These are phyloP conservation scores for Scedosporium dehoogii DNA, from an alignment of 2,329 filamentous ascomycete species.

Conservation along the genomic window DNA sequence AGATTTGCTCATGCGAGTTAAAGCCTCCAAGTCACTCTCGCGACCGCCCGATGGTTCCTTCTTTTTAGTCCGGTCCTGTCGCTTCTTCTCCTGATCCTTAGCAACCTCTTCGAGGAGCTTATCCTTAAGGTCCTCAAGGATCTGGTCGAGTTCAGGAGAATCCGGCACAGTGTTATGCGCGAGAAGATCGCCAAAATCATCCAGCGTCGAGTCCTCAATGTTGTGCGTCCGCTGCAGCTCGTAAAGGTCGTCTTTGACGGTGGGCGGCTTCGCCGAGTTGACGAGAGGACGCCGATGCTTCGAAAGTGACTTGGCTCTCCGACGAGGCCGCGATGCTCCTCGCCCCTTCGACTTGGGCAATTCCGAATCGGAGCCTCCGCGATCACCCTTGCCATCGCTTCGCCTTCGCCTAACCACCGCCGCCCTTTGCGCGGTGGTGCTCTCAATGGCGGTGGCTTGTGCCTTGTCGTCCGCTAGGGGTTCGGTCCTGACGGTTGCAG, in stretches of 20 bases:
- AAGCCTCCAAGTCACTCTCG: constrained; percentile 28
- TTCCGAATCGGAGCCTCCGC: constrained; percentile 2
- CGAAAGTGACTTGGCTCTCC: constrained; percentile 28
- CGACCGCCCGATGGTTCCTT: neutral
- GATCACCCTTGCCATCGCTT: neutral
- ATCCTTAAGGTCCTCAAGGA: constrained; percentile 11
- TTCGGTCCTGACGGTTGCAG: constrained; percentile 33
- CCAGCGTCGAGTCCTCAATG: constrained; percentile 50
- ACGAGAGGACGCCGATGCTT: constrained; percentile 34
- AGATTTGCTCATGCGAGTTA: constrained; percentile 40
- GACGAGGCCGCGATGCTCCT: constrained; percentile 7
- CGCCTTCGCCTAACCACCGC: neutral
- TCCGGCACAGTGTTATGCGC: neutral
- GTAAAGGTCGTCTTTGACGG: constrained; percentile 44
- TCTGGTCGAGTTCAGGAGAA: constrained; percentile 10
- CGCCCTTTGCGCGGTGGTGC: neutral
- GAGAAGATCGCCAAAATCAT: constrained; percentile 44
- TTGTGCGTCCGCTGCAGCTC: constrained; percentile 42
- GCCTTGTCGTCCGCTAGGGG: constrained; percentile 18
- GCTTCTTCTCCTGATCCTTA: constrained; percentile 8
- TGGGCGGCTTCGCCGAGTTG: constrained; percentile 44
- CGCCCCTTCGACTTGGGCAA: neutral
- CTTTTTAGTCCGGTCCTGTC: constrained; percentile 17
- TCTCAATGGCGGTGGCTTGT: constrained; percentile 17
- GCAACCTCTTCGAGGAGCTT: constrained; percentile 10